phyloP scores from a whole-genome alignment of 257 asterid genomes.

The Catharanthus roseus region DNA sequence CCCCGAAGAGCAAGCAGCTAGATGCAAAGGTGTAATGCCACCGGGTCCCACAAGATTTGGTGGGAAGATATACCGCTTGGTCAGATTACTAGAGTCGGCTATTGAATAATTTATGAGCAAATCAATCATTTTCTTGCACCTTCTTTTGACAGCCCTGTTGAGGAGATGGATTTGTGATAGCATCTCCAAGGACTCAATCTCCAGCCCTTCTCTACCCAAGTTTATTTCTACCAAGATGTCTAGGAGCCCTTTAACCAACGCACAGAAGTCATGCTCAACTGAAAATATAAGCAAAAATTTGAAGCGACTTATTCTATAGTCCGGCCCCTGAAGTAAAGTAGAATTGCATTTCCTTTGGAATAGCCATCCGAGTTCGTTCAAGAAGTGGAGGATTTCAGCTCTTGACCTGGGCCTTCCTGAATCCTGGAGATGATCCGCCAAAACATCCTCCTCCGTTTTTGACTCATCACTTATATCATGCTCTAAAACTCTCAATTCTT shows the following conservation, averaged over 20 bases:
- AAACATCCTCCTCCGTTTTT: conserved; percentile 17
- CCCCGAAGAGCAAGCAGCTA: conserved; percentile 63
- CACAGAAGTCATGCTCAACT: conserved; percentile 69
- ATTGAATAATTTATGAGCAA: conserved; percentile 40
- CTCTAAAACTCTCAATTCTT: conserved; percentile 65
- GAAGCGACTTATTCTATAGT: conserved; percentile 55
- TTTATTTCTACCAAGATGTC: conserved; percentile 61
- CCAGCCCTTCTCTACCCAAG: conserved; percentile 44
- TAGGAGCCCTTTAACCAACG: conserved; percentile 58
- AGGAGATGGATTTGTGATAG: conserved; percentile 65
- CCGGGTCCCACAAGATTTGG: conserved; percentile 78
- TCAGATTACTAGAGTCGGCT: conserved; percentile 28
- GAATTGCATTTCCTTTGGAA: conserved; percentile 64
- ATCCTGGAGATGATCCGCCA: conserved; percentile 29
- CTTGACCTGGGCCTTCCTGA: conserved; percentile 32
- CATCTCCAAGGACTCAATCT: conserved; percentile 55
- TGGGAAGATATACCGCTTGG: conserved; percentile 44
- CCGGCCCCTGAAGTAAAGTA: conserved; percentile 43
- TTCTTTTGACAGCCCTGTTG: conserved; percentile 78
- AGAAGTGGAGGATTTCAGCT: conserved; percentile 53
- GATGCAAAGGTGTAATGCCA: conserved; percentile 78
- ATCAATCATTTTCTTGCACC: conserved; percentile 54
- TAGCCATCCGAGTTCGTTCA: conserved; percentile 90
- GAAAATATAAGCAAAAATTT: conserved; percentile 66
- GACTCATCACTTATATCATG: conserved; percentile 44